Percentiles rank a stretch among this genome's conserved stretches.
Evolutionary conservation across 495 filamentous ascomycete genomes (phyloP).

Genomic region (Poronia punctata): DNA sequence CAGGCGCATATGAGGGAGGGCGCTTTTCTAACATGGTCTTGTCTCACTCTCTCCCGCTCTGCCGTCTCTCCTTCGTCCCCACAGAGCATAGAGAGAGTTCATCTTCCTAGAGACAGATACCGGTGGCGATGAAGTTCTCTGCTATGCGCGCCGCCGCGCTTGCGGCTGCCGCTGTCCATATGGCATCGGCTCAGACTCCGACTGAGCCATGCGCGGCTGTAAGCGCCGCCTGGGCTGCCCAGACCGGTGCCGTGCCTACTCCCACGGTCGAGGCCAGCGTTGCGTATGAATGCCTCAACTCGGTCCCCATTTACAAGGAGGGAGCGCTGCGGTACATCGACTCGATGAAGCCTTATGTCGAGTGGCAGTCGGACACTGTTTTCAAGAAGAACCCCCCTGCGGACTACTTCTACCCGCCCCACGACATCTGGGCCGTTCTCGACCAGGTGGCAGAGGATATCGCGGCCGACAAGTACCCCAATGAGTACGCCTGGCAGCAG

Average conservation of each 20-base stretch:
- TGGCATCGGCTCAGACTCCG: slow-evolving; percentile 9
- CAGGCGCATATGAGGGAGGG: too few relatives aligned
- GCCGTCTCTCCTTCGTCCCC: slow-evolving; percentile 2
- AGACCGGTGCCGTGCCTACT: slow-evolving; percentile 22
- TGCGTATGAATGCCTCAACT: slow-evolving; percentile 39
- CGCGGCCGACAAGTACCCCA: slow-evolving; percentile 30
- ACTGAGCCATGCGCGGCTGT: slow-evolving; percentile 35
- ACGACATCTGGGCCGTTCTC: slow-evolving; percentile 36
- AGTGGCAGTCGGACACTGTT: slow-evolving; percentile 37
- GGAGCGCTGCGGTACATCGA: slow-evolving; percentile 34
- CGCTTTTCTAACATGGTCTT: too few relatives aligned
- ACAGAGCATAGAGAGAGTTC: background rate
- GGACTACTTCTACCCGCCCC: slow-evolving; percentile 38
- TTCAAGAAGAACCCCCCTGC: slow-evolving; percentile 36
- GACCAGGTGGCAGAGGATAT: slow-evolving; percentile 29
- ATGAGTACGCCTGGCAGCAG: slow-evolving; percentile 36
- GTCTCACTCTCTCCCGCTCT: background rate
- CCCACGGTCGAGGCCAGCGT: slow-evolving; percentile 33
- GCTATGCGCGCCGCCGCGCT: slow-evolving; percentile 8
- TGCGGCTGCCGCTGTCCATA: slow-evolving; percentile 3
- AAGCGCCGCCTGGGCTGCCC: slow-evolving; percentile 32
- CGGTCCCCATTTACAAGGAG: slow-evolving; percentile 36
- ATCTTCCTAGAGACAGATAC: background rate
- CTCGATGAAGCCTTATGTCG: slow-evolving; percentile 33
- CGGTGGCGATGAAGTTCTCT: slow-evolving; percentile 10